A percentile compares a stretch with the other conserved stretches of the same genome.
Conservation (phyloP, 495 filamentous ascomycete species). For the Hypoxylon fragiforme region DNA sequence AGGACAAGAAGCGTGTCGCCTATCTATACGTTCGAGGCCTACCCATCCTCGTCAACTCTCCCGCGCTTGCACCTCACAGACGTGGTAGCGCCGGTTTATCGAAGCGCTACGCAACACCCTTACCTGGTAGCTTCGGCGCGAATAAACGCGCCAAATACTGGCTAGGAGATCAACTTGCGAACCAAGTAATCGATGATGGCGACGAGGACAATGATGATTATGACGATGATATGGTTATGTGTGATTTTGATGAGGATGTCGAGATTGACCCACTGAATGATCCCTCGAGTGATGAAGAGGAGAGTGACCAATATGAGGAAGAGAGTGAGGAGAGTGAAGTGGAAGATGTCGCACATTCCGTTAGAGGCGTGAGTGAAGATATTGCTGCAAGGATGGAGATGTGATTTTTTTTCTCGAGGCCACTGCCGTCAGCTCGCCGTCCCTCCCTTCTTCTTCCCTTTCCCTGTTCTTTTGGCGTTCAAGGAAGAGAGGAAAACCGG, state of each 20-base stretch:
- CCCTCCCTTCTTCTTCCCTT: slow-evolving; percentile 11
- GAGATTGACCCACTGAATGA: slow-evolving; percentile 57
- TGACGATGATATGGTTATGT: slow-evolving; percentile 45
- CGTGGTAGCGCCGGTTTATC: slow-evolving; percentile 43
- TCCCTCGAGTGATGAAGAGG: slow-evolving; percentile 32
- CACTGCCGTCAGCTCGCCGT: neutral
- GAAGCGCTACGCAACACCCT: slow-evolving; percentile 30
- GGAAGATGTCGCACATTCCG: slow-evolving; percentile 52
- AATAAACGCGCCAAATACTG: slow-evolving; percentile 81
- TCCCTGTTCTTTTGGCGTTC: slow-evolving; percentile 22
- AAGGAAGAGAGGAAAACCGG: slow-evolving; percentile 9
- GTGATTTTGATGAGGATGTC: slow-evolving; percentile 56
- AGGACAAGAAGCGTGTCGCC: slow-evolving; percentile 85
- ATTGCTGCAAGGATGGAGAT: slow-evolving; percentile 73
- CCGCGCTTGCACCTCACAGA: slow-evolving; percentile 42
- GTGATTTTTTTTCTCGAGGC: slow-evolving; percentile 25
- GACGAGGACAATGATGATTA: slow-evolving; percentile 46
- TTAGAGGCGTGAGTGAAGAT: slow-evolving; percentile 73
- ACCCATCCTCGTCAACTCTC: slow-evolving; percentile 76
- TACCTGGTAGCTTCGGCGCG: slow-evolving; percentile 37
- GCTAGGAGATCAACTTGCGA: slow-evolving; percentile 67
- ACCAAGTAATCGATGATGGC: slow-evolving; percentile 45
- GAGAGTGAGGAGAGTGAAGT: slow-evolving; percentile 56
- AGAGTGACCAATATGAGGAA: slow-evolving; percentile 46
- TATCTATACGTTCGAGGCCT: slow-evolving; percentile 89